These are phyloP conservation scores for Myriosclerotinia scirpicola DNA, from an alignment of 2,329 filamentous ascomycete genomes.

Conservation along the genomic window DNA sequence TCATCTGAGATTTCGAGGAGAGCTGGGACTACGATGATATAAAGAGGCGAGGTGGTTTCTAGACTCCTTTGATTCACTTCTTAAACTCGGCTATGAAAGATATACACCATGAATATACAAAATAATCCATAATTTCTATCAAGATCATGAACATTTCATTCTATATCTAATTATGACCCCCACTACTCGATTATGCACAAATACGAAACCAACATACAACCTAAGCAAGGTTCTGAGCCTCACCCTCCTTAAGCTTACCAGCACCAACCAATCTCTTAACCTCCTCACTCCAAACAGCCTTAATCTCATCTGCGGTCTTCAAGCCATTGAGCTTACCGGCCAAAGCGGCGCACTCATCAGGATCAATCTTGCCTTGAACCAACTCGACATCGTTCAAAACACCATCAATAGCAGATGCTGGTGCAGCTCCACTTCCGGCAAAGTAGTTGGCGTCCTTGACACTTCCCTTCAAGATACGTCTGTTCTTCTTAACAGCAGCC, in stretches of 20 bases:
- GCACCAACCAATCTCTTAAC: conserved; percentile 73
- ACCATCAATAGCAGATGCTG: conserved; percentile 75
- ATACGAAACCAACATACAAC: neutral
- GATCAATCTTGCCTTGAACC: conserved; percentile 82
- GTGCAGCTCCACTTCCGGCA: conserved; percentile 63
- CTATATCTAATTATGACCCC: conserved; percentile 14
- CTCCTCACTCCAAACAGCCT: conserved; percentile 77
- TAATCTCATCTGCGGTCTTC: conserved; percentile 81
- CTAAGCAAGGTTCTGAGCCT: conserved; percentile 63
- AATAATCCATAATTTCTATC: neutral
- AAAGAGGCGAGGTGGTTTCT: neutral
- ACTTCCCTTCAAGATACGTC: conserved; percentile 89
- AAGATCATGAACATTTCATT: conserved; percentile 12
- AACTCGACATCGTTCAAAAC: conserved; percentile 84
- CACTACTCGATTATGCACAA: conserved; percentile 8
- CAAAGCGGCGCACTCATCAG: conserved; percentile 84
- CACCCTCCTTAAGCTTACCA: conserved; percentile 83
- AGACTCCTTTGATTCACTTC: neutral
- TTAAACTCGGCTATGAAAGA: too few relatives aligned
- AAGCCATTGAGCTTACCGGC: conserved; percentile 77
- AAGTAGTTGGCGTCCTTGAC: conserved; percentile 99
- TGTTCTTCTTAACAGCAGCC: conserved; percentile 99
- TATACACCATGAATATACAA: neutral
- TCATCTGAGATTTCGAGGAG: neutral
- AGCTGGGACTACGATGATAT: neutral